Base-by-base conservation (phyloP, 176 grass and related monocot species). In the Olyra latifolia region DNA sequence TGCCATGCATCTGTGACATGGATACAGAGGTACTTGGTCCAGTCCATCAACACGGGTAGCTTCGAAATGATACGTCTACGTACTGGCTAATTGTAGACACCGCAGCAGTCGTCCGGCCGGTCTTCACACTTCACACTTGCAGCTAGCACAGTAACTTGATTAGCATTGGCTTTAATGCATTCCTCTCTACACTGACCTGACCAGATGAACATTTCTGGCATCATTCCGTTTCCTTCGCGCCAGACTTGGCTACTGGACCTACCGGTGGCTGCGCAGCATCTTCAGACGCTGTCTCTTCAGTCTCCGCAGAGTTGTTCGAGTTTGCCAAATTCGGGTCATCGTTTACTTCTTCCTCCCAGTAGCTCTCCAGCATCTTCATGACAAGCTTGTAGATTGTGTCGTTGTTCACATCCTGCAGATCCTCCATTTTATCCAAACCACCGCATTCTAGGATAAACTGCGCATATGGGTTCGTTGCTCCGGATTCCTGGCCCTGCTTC, bases 361-460 rank as follows among this genome's bases (percentile, higher is more conserved):
- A 97, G 20, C 72, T 75, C 81, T 97, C 89, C 0, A 97, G 80
- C 32, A 97, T 62, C 60, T 90, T 83, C 29, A 97, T 92, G 28
- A 66, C 85, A 71, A 90, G 58, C 29, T 84, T 74, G 73, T 90
- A 88, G 44, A 92, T 86, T 7, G 43, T 69, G 7, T 82, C 75
- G 24, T 88, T 88, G 12, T 87, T 49, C 2, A 90, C 84, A 1
- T 77, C 75, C 72, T 97, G 94, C 38, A 97, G 66, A 5, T 86
- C 76, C 73, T 97, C 94, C 3, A 94, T 32, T 78, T 74, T 92
- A 53, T 90, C 91, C 53, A 97, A 14, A 73, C 91, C 87, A 3
- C 89, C 94, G 0, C 89, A 90, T 79, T 97, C 94, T 64, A 94
- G 71, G 68, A 97, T 79, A 72, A 94, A 81, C 45, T 90, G 67